These are phyloP conservation scores for Mimosa bimucronata DNA, from an alignment of 306 rosid species.

Conservation along the genomic window DNA sequence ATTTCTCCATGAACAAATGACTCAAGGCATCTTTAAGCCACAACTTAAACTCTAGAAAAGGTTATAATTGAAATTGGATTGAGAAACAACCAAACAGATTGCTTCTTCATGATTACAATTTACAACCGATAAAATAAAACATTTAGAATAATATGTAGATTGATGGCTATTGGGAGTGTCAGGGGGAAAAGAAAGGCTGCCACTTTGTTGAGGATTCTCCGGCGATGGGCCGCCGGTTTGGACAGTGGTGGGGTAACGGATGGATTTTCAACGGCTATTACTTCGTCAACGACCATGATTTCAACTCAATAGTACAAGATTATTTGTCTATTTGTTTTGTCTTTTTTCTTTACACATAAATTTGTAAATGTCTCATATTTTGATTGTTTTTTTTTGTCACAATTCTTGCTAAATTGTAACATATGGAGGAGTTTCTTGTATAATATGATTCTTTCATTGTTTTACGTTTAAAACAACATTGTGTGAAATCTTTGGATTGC, in stretches of 20 bases:
- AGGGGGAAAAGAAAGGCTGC: slow-evolving; percentile 87
- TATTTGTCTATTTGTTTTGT: not conserved
- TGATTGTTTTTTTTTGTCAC: not conserved
- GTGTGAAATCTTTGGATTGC: slow-evolving; percentile 4
- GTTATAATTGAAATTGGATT: too few relatives aligned
- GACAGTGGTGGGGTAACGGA: slow-evolving; percentile 41
- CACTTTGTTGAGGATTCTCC: slow-evolving; percentile 68
- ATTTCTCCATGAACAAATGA: too few relatives aligned
- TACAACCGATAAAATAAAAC: too few relatives aligned
- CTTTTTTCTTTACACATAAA: not conserved
- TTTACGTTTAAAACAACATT: not conserved
- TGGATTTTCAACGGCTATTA: slow-evolving; percentile 34
- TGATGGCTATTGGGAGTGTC: slow-evolving; percentile 74
- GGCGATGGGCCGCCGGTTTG: slow-evolving; percentile 92
- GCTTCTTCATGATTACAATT: too few relatives aligned
- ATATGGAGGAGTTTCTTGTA: slow-evolving; percentile 3
- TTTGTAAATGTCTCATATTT: slow-evolving; percentile 41
- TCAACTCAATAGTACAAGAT: slow-evolving; percentile 22
- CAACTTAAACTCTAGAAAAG: too few relatives aligned
- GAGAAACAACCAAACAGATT: too few relatives aligned
- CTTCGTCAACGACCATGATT: slow-evolving; percentile 38
- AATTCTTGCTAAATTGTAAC: slow-evolving; percentile 33
- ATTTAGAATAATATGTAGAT: not conserved
- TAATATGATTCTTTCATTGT: slow-evolving; percentile 37
- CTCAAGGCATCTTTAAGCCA: too few relatives aligned